phyloP scores from a whole-genome alignment of 164 flowering plant species.

The Umbellularia californica region DNA sequence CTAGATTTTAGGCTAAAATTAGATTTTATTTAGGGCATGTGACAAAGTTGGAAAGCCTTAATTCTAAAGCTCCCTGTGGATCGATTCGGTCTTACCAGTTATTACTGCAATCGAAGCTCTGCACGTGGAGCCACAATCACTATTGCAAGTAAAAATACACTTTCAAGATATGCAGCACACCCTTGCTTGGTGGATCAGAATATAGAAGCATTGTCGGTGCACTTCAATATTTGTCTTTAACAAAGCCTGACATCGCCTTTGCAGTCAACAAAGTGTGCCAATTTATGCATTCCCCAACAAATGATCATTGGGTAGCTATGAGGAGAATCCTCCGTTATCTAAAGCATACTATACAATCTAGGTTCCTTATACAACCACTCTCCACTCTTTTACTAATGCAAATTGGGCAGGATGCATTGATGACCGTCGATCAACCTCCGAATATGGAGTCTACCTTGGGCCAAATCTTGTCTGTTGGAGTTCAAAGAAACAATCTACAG shows the following conservation, averaged over 20 bases:
- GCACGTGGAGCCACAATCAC: too few relatives aligned
- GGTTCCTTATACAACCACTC: not conserved
- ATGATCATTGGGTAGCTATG: not conserved
- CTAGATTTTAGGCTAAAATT: too few relatives aligned
- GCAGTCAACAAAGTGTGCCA: not conserved
- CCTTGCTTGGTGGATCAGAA: not conserved
- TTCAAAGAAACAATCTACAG: too few relatives aligned
- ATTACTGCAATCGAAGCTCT: too few relatives aligned
- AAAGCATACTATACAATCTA: not conserved
- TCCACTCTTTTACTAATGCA: not conserved
- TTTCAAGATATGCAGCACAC: not conserved
- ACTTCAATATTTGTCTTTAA: not conserved
- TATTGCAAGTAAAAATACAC: not conserved
- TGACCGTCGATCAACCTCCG: too few relatives aligned
- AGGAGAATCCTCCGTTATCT: not conserved
- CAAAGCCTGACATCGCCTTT: not conserved
- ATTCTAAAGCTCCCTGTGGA: too few relatives aligned
- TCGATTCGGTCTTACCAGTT: too few relatives aligned
- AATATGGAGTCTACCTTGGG: not conserved
- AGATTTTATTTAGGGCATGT: too few relatives aligned
- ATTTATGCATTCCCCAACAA: not conserved
- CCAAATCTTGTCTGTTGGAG: not conserved
- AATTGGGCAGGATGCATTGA: too few relatives aligned
- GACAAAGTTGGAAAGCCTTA: too few relatives aligned
- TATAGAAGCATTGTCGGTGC: not conserved